Evolutionary conservation across 495 filamentous ascomycete species (phyloP).

Genomic region (Bathelium albidoporum): DNA sequence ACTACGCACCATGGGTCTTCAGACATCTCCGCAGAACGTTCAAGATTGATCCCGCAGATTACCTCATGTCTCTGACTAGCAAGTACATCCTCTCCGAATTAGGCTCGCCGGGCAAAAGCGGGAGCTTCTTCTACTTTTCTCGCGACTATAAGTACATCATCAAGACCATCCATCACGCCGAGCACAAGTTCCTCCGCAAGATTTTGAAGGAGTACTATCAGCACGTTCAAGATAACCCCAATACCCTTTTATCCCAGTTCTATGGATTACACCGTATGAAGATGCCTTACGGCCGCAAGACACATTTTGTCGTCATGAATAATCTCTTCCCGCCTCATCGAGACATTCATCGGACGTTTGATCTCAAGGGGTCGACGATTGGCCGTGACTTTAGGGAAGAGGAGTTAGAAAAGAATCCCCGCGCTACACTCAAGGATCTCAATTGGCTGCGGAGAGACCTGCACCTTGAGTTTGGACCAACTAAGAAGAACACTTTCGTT

Average conservation of each 20-base stretch:
- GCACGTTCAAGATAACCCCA: slow-evolving; percentile 86
- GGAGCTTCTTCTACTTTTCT: slow-evolving; percentile 99
- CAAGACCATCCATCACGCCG: slow-evolving; percentile 96
- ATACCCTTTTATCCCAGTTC: slow-evolving; percentile 94
- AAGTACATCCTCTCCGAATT: slow-evolving; percentile 98
- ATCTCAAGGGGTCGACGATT: slow-evolving; percentile 94
- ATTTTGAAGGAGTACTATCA: slow-evolving; percentile 89
- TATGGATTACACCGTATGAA: slow-evolving; percentile 97
- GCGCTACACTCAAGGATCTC: slow-evolving; percentile 90
- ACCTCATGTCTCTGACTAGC: slow-evolving; percentile 94
- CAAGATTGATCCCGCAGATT: slow-evolving; percentile 88
- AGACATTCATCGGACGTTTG: slow-evolving; percentile 95
- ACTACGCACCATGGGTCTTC: slow-evolving; percentile 99
- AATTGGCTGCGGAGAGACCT: slow-evolving; percentile 89
- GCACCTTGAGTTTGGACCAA: slow-evolving; percentile 75
- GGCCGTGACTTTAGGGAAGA: slow-evolving; percentile 86
- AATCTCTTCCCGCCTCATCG: slow-evolving; percentile 96
- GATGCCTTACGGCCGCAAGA: slow-evolving; percentile 95
- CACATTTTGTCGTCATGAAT: slow-evolving; percentile 99
- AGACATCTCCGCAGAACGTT: slow-evolving; percentile 84
- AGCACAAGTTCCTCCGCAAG: slow-evolving; percentile 90
- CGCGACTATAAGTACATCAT: slow-evolving; percentile 99
- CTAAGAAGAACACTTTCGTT: slow-evolving; percentile 76
- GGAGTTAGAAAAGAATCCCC: slow-evolving; percentile 74
- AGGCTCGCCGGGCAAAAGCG: slow-evolving; percentile 94